These are phyloP conservation scores for Pleoardoris graminearum DNA, from an alignment of 2,329 filamentous ascomycete genomes.

Conservation along the genomic window DNA sequence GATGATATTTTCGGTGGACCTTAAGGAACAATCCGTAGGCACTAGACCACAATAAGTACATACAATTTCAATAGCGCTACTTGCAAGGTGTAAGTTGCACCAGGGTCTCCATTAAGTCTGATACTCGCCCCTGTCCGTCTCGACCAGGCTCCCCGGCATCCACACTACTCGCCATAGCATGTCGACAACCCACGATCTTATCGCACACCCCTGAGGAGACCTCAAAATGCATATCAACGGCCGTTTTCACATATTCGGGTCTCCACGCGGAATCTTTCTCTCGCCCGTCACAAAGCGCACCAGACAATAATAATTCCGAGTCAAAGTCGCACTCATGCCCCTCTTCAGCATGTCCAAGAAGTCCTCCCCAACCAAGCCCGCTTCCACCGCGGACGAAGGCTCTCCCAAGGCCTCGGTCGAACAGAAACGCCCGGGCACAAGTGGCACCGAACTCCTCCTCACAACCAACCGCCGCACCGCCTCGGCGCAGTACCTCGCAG, in stretches of 20 bases:
- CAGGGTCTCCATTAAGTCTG: too few relatives aligned
- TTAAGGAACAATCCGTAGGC: too few relatives aligned
- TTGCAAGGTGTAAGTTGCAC: too few relatives aligned
- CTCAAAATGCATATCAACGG: not conserved
- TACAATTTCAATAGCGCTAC: too few relatives aligned
- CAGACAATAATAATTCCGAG: not conserved
- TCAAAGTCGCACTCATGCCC: conserved; percentile 7
- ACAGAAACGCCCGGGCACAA: conserved; percentile 17
- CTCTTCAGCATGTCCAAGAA: conserved; percentile 16
- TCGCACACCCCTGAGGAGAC: not conserved
- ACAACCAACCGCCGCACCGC: conserved; percentile 18
- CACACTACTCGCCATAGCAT: not conserved
- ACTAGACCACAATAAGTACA: too few relatives aligned
- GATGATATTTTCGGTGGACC: too few relatives aligned
- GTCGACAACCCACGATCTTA: not conserved
- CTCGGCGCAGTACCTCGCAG: conserved; percentile 14
- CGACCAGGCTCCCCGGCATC: not conserved
- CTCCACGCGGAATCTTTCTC: conserved; percentile 11
- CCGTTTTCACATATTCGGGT: not conserved
- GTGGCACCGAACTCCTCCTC: conserved; percentile 20
- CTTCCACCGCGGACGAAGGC: not conserved
- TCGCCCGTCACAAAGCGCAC: conserved; percentile 7
- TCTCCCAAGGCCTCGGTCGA: conserved; percentile 1
- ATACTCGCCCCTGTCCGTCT: not conserved
- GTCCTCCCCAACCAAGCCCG: conserved; percentile 2